Conservation (phyloP, 306 rosid species). For the Ormosia semicastrata region DNA sequence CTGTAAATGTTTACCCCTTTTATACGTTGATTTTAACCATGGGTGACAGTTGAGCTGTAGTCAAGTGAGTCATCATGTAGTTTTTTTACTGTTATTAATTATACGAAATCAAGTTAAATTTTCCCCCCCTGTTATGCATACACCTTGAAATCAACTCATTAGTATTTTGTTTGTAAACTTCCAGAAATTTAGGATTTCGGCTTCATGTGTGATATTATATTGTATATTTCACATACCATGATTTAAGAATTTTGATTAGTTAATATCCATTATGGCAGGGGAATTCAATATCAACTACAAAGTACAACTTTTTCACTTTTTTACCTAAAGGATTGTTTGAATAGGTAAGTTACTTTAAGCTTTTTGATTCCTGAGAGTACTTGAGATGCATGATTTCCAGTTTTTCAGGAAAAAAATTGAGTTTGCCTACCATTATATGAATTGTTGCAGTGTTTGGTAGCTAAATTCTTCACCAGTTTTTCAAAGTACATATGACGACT, state of each 20-base stretch:
- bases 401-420: background rate
- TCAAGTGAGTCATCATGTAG: background rate
- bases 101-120: background rate
- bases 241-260: slow-evolving; percentile 12
- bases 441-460: too few relatives aligned
- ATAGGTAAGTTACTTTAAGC: slow-evolving; percentile 48
- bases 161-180: background rate
- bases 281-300: slow-evolving; percentile 67
- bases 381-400: background rate
- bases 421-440: background rate
- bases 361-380: background rate
- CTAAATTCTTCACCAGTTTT: too few relatives aligned
- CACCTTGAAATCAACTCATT: background rate
- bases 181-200: too few relatives aligned
- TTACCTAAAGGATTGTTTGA: slow-evolving; percentile 70
- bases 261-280: slow-evolving; percentile 44
- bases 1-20: background rate
- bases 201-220: background rate
- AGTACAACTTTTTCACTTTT: slow-evolving; percentile 63
- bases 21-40: background rate
- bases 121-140: background rate
- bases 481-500: too few relatives aligned
- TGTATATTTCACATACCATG: background rate
- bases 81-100: background rate
- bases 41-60: background rate